A percentile compares a stretch with the other conserved stretches of the same genome.
phyloP scores from a whole-genome alignment of 164 flowering plant genomes.

The Macadamia integrifolia region DNA sequence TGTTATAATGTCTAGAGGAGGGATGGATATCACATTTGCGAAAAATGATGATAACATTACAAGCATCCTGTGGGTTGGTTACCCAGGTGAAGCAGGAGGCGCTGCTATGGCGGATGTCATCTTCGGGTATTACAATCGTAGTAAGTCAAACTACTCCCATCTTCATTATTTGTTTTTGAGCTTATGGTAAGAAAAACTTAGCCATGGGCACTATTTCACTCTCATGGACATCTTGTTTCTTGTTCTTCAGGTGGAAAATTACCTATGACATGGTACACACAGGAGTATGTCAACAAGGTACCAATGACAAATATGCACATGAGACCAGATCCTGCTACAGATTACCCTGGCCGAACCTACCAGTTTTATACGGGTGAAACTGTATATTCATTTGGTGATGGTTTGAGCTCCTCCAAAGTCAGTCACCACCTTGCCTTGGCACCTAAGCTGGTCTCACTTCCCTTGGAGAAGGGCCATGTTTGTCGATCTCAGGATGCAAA shows the following conservation, averaged over 20 bases:
- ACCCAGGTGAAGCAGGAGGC: slow-evolving; percentile 98
- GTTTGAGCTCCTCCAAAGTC: slow-evolving; percentile 64
- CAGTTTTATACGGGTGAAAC: slow-evolving; percentile 83
- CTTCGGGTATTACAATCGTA: slow-evolving; percentile 72
- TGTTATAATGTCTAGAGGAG: slow-evolving; percentile 86
- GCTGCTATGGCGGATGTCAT: slow-evolving; percentile 85
- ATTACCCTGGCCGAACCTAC: slow-evolving; percentile 88
- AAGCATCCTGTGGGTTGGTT: slow-evolving; percentile 95
- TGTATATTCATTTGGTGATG: slow-evolving; percentile 76
- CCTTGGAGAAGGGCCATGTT: slow-evolving; percentile 53
- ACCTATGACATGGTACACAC: slow-evolving; percentile 98
- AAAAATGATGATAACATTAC: slow-evolving; percentile 45
- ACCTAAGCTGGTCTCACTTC: slow-evolving; percentile 51
- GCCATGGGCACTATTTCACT: too few species aligned
- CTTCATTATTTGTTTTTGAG: too few species aligned
- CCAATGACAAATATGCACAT: slow-evolving; percentile 97
- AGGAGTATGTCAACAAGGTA: slow-evolving; percentile 68
- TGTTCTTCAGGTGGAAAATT: slow-evolving; percentile 69
- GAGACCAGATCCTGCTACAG: slow-evolving; percentile 77
- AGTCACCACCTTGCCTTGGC: slow-evolving; percentile 56
- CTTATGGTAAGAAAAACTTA: too few species aligned
- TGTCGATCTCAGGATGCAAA: slow-evolving; percentile 58
- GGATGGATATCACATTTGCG: slow-evolving; percentile 72
- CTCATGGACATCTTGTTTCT: not conserved
- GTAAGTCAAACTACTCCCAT: slow-evolving; percentile 28